Evolutionary conservation across 1,284 basidiomycete species (phyloP).

Genomic region (Abortiporus biennis): DNA sequence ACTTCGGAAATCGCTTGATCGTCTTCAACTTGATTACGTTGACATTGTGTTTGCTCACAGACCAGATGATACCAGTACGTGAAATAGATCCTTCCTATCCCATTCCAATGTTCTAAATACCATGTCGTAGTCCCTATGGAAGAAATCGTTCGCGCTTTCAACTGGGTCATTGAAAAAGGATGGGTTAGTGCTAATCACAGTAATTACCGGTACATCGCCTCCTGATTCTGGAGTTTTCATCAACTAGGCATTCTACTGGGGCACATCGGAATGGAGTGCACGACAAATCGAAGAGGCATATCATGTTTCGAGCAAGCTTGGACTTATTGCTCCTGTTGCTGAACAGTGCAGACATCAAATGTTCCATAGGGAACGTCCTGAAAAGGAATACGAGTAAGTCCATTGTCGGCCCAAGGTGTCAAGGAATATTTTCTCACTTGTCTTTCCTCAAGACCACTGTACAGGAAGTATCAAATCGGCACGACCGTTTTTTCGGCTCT

Average conservation of each 20-base stretch:
- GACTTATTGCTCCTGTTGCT: slow-evolving; percentile 67
- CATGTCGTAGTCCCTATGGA: slow-evolving; percentile 54
- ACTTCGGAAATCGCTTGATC: slow-evolving; percentile 59
- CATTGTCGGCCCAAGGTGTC: background rate
- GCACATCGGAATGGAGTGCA: slow-evolving; percentile 79
- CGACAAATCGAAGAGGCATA: slow-evolving; percentile 68
- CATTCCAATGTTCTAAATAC: background rate
- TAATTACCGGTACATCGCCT: background rate
- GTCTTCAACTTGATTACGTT: slow-evolving; percentile 73
- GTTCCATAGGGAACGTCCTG: slow-evolving; percentile 70
- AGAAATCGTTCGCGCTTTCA: slow-evolving; percentile 71
- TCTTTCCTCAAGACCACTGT: slow-evolving; percentile 39
- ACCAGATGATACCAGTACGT: slow-evolving; percentile 41
- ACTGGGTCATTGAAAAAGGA: slow-evolving; percentile 60
- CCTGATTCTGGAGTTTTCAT: background rate
- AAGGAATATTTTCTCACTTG: background rate
- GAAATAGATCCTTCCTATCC: background rate
- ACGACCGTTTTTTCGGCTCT: slow-evolving; percentile 78
- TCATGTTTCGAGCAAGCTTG: slow-evolving; percentile 63
- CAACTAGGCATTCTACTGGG: slow-evolving; percentile 61
- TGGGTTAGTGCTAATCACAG: slow-evolving; percentile 31
- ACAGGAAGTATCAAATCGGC: slow-evolving; percentile 51
- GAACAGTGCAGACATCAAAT: slow-evolving; percentile 79
- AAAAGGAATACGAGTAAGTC: slow-evolving; percentile 69
- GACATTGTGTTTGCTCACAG: slow-evolving; percentile 68